Conservation (phyloP, 1,284 basidiomycete species). For the Trichosporon coremiiforme region DNA sequence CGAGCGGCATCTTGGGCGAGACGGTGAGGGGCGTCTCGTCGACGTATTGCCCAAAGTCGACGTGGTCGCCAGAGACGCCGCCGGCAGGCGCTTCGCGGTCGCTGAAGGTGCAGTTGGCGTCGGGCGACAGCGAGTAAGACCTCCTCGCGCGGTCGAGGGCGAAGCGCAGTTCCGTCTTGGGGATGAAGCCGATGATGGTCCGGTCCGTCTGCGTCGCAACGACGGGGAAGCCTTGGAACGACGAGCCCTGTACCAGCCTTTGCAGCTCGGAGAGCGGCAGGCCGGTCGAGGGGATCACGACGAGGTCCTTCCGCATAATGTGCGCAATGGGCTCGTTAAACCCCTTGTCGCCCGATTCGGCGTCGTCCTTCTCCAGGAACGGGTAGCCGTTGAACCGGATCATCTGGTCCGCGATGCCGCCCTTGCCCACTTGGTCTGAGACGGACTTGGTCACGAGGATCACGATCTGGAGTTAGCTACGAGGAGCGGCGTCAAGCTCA, state of each 20-base stretch:
- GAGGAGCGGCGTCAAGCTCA: conserved; percentile 73
- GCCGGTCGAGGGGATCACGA: conserved; percentile 72
- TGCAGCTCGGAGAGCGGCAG: conserved; percentile 76
- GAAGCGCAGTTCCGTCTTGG: conserved; percentile 78
- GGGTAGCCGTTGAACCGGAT: conserved; percentile 97
- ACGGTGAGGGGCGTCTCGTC: conserved; percentile 94
- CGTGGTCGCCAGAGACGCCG: conserved; percentile 36
- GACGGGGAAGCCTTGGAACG: conserved; percentile 90
- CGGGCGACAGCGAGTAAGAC: conserved; percentile 64
- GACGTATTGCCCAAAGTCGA: conserved; percentile 87
- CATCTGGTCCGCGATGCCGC: conserved; percentile 95
- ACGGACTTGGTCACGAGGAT: conserved; percentile 95
- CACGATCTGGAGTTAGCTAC: conserved; percentile 99
- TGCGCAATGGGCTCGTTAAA: conserved; percentile 87
- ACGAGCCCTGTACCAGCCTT: conserved; percentile 66
- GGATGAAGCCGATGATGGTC: conserved; percentile 83
- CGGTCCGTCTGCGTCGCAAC: conserved; percentile 61
- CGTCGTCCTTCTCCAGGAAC: conserved; percentile 80
- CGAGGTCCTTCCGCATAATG: conserved; percentile 82
- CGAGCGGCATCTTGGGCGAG: conserved; percentile 86
- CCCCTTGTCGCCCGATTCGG: conserved; percentile 87
- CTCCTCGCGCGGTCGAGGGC: conserved; percentile 77
- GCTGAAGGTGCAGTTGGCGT: conserved; percentile 73
- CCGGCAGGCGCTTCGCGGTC: conserved; percentile 41
- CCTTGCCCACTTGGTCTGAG: conserved; percentile 89